Percentiles rank a stretch among this genome's conserved stretches.
phyloP scores from a whole-genome alignment of 306 rosid genomes.

The Bauhinia variegata region DNA sequence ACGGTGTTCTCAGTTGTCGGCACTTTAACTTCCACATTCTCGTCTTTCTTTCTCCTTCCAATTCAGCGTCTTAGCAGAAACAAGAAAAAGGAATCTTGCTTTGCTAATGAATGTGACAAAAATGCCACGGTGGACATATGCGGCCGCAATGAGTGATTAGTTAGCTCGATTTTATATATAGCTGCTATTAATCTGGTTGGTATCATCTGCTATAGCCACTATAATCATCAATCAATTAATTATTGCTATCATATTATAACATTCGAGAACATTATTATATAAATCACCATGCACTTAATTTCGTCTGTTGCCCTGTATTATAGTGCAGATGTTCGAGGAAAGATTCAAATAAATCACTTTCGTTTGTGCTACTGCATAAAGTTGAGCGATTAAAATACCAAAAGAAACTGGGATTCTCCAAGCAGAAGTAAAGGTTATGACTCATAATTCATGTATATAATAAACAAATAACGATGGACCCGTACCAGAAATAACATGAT shows the following conservation, averaged over 20 bases:
- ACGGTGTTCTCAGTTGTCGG: neutral
- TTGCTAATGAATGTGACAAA: neutral
- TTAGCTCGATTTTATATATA: neutral
- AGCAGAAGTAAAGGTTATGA: no score
- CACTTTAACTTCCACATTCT: neutral
- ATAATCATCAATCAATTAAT: neutral
- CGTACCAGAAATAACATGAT: neutral
- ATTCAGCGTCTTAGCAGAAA: neutral
- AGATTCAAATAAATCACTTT: neutral
- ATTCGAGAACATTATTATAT: neutral
- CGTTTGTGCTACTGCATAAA: neutral
- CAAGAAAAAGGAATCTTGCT: neutral
- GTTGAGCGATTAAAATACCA: conserved; percentile 17
- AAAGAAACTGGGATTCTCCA: neutral
- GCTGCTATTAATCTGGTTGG: conserved; percentile 10
- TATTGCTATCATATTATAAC: neutral
- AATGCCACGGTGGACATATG: neutral
- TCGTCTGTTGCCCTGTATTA: neutral
- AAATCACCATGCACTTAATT: neutral
- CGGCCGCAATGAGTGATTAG: neutral
- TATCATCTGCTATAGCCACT: conserved; percentile 3
- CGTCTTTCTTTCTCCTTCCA: neutral
- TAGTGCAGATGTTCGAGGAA: neutral
- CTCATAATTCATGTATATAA: no score
- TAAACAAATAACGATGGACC: neutral